Percentiles rank a stretch among this genome's conserved stretches.
phyloP scores from a whole-genome alignment of 2,329 filamentous ascomycete genomes.

The Claviceps pazoutovae region DNA sequence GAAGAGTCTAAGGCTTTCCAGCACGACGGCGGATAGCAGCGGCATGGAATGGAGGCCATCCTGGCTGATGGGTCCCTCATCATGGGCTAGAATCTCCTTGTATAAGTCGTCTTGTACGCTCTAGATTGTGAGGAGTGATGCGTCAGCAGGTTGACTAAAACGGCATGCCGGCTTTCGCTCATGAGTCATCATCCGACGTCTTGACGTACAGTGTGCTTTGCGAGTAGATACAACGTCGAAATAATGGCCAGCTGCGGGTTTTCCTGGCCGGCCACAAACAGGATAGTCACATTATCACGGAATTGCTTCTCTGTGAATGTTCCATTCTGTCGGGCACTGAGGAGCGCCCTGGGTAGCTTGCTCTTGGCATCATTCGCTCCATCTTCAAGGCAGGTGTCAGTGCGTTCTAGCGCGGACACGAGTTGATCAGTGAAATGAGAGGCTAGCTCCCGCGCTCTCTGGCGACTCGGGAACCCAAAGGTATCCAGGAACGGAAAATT shows the following conservation, averaged over 20 bases:
- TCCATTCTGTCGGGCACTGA: constrained; percentile 11
- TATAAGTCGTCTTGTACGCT: constrained; percentile 18
- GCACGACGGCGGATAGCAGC: constrained; percentile 28
- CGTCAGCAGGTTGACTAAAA: not conserved
- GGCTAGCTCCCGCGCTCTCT: constrained; percentile 13
- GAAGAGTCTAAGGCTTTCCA: constrained; percentile 32
- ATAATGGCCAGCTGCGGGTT: constrained; percentile 25
- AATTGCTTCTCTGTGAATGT: constrained; percentile 22
- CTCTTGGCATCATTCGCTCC: not conserved
- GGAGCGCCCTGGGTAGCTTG: constrained; percentile 10
- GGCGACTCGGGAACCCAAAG: constrained; percentile 14
- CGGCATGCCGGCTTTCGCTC: too few relatives aligned
- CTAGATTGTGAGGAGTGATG: not conserved
- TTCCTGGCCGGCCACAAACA: constrained; percentile 27
- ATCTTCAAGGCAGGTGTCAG: constrained; percentile 5
- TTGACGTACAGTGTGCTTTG: constrained; percentile 15
- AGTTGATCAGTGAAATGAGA: constrained; percentile 14
- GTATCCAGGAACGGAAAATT: constrained; percentile 20
- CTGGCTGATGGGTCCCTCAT: constrained; percentile 3
- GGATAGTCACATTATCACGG: constrained; percentile 25
- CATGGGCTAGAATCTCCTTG: constrained; percentile 14
- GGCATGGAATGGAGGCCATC: constrained; percentile 21
- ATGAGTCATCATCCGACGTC: not conserved
- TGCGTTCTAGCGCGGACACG: constrained; percentile 1
- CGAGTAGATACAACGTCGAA: constrained; percentile 23